phyloP scores from a whole-genome alignment of 176 grass and related monocot species.

The Aegilops tauschii region DNA sequence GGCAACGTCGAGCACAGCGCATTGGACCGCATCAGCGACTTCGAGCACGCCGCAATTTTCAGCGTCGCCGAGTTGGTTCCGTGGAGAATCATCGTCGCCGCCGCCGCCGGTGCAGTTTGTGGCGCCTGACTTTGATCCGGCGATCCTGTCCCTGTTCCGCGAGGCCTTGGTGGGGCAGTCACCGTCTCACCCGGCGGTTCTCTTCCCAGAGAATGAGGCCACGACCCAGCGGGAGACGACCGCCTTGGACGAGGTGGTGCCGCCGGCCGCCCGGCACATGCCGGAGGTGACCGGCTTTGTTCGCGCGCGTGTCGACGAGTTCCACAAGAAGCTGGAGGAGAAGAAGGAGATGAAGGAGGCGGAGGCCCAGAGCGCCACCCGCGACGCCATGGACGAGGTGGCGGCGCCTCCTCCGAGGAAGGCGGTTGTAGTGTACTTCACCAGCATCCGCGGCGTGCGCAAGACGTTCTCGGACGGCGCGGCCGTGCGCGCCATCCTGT shows the following conservation, averaged over 20 bases:
- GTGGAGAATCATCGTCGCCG: not conserved
- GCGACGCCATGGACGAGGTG: not conserved
- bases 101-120: not conserved
- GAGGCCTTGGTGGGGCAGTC: conserved; percentile 12
- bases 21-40: too few relatives aligned
- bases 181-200: conserved; percentile 26
- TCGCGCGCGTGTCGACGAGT: conserved; percentile 36
- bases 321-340: conserved; percentile 47
- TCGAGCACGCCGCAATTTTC: not conserved
- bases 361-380: not conserved
- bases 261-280: conserved; percentile 20
- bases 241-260: not conserved
- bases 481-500: conserved; percentile 64
- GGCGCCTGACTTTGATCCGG: conserved; percentile 36
- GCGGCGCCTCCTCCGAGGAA: conserved; percentile 12
- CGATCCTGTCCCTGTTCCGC: conserved; percentile 30
- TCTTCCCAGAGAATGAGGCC: conserved; percentile 32
- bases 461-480: conserved; percentile 72
- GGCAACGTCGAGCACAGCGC: too few relatives aligned
- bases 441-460: conserved; percentile 76
- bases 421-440: conserved; percentile 66
- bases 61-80: not conserved
- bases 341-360: not conserved
- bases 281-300: conserved; percentile 45
- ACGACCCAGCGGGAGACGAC: not conserved